Conservation (phyloP, 2,329 filamentous ascomycete species). For the Penicillium sp. region DNA sequence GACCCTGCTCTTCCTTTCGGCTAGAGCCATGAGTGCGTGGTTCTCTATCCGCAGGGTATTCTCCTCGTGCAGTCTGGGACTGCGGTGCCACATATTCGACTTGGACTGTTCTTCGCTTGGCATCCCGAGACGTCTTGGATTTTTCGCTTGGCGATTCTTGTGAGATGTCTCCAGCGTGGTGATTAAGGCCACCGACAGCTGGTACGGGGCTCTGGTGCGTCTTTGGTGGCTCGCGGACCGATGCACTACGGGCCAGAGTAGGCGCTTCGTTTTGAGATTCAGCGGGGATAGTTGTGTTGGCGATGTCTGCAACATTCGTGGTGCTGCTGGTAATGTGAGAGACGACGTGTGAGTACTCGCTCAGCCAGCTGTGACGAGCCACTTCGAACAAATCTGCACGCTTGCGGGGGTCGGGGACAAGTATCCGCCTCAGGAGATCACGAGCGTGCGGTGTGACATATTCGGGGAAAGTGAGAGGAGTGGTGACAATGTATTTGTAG, state of each 20-base stretch:
- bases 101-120: constrained; percentile 92
- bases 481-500: constrained; percentile 99
- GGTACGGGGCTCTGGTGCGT: constrained; percentile 55
- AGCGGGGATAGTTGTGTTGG: constrained; percentile 72
- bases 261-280: constrained; percentile 61
- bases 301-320: constrained; percentile 82
- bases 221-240: constrained; percentile 85
- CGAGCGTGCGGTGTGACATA: constrained; percentile 96
- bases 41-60: constrained; percentile 33
- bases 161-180: constrained; percentile 76
- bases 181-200: constrained; percentile 64
- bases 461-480: constrained; percentile 95
- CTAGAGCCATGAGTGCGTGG: constrained; percentile 13
- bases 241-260: constrained; percentile 79
- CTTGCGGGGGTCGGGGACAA: constrained; percentile 93
- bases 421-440: constrained; percentile 86
- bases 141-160: constrained; percentile 66
- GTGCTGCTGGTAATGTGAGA: constrained; percentile 96
- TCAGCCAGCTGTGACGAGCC: constrained; percentile 95
- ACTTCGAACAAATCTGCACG: constrained; percentile 97
- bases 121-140: constrained; percentile 72
- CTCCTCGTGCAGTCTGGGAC: constrained; percentile 80
- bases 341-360: constrained; percentile 94
- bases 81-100: constrained; percentile 95
- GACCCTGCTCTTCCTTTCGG: constrained; percentile 10